phyloP scores from a whole-genome alignment of 768 basidiomycete species.

The Amanita muscaria region DNA sequence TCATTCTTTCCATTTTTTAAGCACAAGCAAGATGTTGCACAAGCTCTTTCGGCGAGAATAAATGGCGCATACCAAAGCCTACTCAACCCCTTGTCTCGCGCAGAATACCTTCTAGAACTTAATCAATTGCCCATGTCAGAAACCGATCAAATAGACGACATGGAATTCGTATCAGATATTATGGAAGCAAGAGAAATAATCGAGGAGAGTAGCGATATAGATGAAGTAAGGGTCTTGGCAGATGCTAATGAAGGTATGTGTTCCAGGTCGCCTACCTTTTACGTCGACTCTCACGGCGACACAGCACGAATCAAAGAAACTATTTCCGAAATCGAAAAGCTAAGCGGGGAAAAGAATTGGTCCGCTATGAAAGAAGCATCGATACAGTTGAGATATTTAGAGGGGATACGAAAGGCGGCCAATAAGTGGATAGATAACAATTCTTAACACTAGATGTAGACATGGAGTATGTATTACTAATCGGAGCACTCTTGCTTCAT shows the following conservation, averaged over 20 bases:
- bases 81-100: conserved; percentile 61
- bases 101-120: conserved; percentile 69
- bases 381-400: conserved; percentile 67
- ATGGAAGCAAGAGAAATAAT: conserved; percentile 75
- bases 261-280: neutral
- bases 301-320: conserved; percentile 46
- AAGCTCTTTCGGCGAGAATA: conserved; percentile 59
- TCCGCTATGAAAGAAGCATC: conserved; percentile 44
- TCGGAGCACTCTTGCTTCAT: conserved; percentile 36
- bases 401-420: conserved; percentile 50
- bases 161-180: conserved; percentile 62
- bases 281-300: conserved; percentile 3
- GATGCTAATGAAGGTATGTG: conserved; percentile 46
- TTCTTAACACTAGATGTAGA: no score
- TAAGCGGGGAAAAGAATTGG: conserved; percentile 51
- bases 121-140: conserved; percentile 56
- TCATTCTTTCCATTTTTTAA: conserved; percentile 15
- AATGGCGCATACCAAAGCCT: conserved; percentile 81
- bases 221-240: conserved; percentile 42
- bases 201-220: conserved; percentile 46
- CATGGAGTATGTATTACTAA: conserved; percentile 46
- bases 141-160: conserved; percentile 63
- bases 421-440: conserved; percentile 28
- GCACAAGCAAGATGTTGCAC: conserved; percentile 53
- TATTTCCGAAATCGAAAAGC: conserved; percentile 34